Base-by-base conservation (phyloP, 2,329 filamentous ascomycete genomes). In the Ampelomyces quisqualis region DNA sequence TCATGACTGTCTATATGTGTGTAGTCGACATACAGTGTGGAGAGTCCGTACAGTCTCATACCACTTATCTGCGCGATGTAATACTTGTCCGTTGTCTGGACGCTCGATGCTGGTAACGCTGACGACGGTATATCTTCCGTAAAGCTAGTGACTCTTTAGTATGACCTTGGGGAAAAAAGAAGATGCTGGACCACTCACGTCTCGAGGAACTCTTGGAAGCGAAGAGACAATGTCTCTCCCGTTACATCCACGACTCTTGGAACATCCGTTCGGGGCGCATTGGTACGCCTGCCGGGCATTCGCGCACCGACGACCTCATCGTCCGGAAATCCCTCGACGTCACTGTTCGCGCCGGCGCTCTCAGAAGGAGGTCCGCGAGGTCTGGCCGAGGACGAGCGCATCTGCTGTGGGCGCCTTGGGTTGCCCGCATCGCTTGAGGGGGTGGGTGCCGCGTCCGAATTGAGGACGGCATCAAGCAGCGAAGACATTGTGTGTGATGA, bases 1-100 rank as follows among this genome's bases (percentile, higher is more conserved):
- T 86, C 83, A 67, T 84, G 85, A 23, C 82, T 78, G 41, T 83
- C 79, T 20, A 98, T 74, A 68, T 98, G 93, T 53, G 84, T 88
- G 70, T 84, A 93, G 71, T 94, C 88, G 60, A 94, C 80, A 65
- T 93, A 94, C 43, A 93, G 81, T 5, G 88, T 93, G 1, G 88
- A 91, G n/a, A 91, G 78, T 50, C 82, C 77, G 65, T 85, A 86
- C 15, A 78, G 77, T 43, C 80, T 78, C 77, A 94, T 82, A 47
- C 84, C 85, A 60, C 87, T 83, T 55, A 94, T 88, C 70, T 90
- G 88, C 34, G 86, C 86, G 43, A 93, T 77, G 67, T 93, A 94
- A 73, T 90, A 90, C 65, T 86, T 88, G 71, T 90, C 85, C 18
- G 85, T 88, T 3, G 82, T 85, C 31, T 82, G 76, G 19, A 83